Conservation (phyloP, 1,284 basidiomycete species). For the Ceratobasidium sp. region DNA sequence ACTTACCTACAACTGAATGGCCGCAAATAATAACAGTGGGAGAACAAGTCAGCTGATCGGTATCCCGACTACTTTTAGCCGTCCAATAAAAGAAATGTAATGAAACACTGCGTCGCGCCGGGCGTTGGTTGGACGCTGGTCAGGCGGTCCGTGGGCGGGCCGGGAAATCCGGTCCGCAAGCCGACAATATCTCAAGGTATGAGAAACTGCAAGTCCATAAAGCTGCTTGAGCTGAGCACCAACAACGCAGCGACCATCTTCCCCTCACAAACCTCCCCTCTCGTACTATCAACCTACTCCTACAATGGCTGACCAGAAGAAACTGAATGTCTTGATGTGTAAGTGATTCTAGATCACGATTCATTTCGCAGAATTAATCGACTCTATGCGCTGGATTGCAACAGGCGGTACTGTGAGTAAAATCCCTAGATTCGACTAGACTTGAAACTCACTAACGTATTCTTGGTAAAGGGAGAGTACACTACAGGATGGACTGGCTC, state of each 20-base stretch:
- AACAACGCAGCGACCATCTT: constrained; percentile 12
- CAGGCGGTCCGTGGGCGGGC: no score
- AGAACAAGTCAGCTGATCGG: no score
- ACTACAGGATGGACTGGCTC: constrained; percentile 92
- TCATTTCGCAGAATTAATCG: not conserved
- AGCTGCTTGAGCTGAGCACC: constrained; percentile 13
- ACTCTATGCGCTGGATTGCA: constrained; percentile 5
- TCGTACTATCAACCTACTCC: not conserved
- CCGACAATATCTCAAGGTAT: constrained; percentile 7
- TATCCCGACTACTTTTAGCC: no score
- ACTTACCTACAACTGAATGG: no score
- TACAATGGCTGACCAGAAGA: constrained; percentile 53
- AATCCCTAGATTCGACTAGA: constrained; percentile 13
- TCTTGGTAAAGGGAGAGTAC: constrained; percentile 75
- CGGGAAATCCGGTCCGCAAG: not conserved
- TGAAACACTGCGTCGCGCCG: not conserved
- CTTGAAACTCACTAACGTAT: not conserved
- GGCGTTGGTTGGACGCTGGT: not conserved
- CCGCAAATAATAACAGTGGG: no score
- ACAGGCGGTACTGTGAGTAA: constrained; percentile 47
- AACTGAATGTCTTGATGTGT: constrained; percentile 82
- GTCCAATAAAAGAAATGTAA: no score
- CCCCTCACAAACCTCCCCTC: not conserved
- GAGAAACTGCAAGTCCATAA: constrained; percentile 18
- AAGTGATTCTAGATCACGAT: constrained; percentile 49